Evolutionary conservation across 768 basidiomycete genomes (phyloP), one percentile per base, ranked within the genome.

Genomic region (Pleurotus sapidus): DNA sequence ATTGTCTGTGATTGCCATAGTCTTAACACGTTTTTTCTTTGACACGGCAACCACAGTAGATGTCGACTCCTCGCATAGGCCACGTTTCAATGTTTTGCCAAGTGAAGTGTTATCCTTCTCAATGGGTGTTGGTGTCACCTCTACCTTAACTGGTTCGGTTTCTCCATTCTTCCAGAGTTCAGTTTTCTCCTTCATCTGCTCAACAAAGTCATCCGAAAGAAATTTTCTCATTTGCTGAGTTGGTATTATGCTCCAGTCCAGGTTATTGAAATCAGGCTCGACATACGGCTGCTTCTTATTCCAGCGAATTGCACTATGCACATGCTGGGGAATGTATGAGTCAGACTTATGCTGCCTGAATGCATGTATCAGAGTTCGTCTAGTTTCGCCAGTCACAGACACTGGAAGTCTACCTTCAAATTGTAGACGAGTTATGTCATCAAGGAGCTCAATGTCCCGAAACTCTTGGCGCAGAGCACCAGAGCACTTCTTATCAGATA

Each of bases 361-460:
- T 11, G 25, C 18, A n/a, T 37, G 24, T 14, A 50, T 50, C 15
- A 50, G 14, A 30, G 25, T 50, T 30, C 68, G 64, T 37, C 70
- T 38, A 4, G 58, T 58, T 5, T 58, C 38, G 0, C 65, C 67
- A 18, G 15, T 40, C 0, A 70, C 56, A 2, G 15, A 18, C 3
- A 24, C 15, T 1, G 63, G 60, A 4, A 72, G 59, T 15, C 59
- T 59, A 0, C 58, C 49, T 4, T 62, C 17, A 56, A 66, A 73
- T n/a, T 54, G 25, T 12, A 69, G 27, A 2, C 43, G 39, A 0
- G 70, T 72, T 6, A 77, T 70, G 15, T 72, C 69, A 64, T 75
- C 70, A 3, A 76, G 59, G 0, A 75, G 5, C 25, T 74, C 70
- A 0, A 74, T 54, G 27, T 74, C 68, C 14, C 72, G 15, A 45